Evolutionary conservation across 2,329 filamentous ascomycete species (phyloP), one percentile per base, ranked within the genome.

Genomic region (Fusarium odoratissimum): DNA sequence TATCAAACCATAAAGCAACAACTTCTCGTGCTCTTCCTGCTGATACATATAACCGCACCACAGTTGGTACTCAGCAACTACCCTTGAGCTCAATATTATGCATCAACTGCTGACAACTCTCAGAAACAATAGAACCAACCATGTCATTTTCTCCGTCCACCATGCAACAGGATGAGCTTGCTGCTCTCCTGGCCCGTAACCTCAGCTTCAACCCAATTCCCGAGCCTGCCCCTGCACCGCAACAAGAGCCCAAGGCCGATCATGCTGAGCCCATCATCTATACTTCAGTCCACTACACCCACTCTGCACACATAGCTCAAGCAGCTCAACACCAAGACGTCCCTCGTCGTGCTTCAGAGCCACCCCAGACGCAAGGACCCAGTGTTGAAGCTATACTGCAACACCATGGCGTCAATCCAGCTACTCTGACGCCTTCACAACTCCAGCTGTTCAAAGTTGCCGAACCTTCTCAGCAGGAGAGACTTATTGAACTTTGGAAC

Each of bases 401-500:
- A 33, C 86, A 88, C 73, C 86, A 95, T 79, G 91, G 91, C 73
- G 90, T 97, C 75, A 89, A 97, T 79, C 88, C 92, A 6, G 80
- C 85, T 13, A 85, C 89, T 28, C 87, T 97, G 48, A 93, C 93
- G 17, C 87, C 90, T 9, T 91, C 91, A 8, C 95, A 97, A 80
- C 82, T 95, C 57, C 88, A 92, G 67, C 89, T 97, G 44, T 97
- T 97, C 85, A 89, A 89, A 73, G 90, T 91, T 69, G 94, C 93
- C 58, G 91, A 93, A 64, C 84, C 88, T 30, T 86, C 91, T 46
- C 93, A 97, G 81, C 90, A 92, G 77, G 83, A 91, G 64, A 90
- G 93, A 28, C 86, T 97, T 21, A 86, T 97, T 42, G 92, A 97
- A 80, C 89, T 97, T 21, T 97, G 95, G 95, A 91, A 90, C 66